A percentile compares a stretch with the other conserved stretches of the same genome.
phyloP scores from a whole-genome alignment of 495 filamentous ascomycete genomes.

The Xylaria bambusicola region DNA sequence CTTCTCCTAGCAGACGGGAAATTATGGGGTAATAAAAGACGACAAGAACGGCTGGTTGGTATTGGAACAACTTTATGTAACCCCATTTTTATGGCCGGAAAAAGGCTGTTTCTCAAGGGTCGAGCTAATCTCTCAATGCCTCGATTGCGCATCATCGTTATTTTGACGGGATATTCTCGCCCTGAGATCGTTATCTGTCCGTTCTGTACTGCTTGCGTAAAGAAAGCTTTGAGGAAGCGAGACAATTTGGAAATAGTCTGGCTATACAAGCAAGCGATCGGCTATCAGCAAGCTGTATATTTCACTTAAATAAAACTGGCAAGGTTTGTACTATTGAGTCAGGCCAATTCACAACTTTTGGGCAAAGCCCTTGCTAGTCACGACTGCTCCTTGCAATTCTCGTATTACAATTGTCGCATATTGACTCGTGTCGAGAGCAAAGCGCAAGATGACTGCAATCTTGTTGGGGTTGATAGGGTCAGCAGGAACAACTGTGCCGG shows the following conservation, averaged over 20 bases:
- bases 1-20: no score
- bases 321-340: not conserved
- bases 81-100: not conserved
- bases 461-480: conserved; percentile 47
- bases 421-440: conserved; percentile 81
- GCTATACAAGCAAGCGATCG: not conserved
- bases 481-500: not conserved
- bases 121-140: no score
- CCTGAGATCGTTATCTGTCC: no score
- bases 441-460: conserved; percentile 80
- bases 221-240: no score
- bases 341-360: not conserved
- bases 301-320: not conserved
- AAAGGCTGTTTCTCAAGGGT: no score
- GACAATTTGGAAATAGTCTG: not conserved
- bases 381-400: conserved; percentile 57
- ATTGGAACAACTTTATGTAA: not conserved
- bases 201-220: no score
- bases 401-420: conserved; percentile 94
- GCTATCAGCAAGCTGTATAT: not conserved
- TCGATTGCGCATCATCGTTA: no score
- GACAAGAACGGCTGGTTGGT: not conserved
- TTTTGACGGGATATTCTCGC: no score
- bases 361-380: conserved; percentile 3
- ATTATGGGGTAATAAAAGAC: no score